These are phyloP conservation scores for Fusarium longipes DNA, from an alignment of 2,329 filamentous ascomycete genomes.

Conservation along the genomic window DNA sequence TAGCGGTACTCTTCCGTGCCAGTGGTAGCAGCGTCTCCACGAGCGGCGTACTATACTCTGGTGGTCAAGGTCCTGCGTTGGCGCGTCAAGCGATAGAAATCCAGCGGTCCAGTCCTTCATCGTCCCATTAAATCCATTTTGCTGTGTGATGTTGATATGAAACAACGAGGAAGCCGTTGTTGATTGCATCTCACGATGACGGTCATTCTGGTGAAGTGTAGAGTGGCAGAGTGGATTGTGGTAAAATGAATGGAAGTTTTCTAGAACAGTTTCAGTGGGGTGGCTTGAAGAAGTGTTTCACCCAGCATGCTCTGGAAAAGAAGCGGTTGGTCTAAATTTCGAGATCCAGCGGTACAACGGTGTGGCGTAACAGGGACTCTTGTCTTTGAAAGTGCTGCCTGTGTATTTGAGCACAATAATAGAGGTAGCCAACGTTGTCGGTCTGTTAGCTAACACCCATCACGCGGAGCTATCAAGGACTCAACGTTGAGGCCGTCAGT, in stretches of 20 bases:
- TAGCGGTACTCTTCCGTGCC: constrained; percentile 30
- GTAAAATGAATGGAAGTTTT: constrained; percentile 42
- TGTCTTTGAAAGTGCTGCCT: background rate
- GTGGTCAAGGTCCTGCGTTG: background rate
- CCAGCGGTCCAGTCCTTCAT: background rate
- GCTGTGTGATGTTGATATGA: background rate
- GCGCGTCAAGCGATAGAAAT: background rate
- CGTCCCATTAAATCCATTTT: background rate
- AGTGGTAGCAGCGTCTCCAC: constrained; percentile 40
- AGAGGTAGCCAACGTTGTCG: constrained; percentile 11
- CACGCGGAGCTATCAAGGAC: constrained; percentile 41
- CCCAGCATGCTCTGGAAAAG: constrained; percentile 28
- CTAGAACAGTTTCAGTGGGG: constrained; percentile 44
- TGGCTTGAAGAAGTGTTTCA: constrained; percentile 42
- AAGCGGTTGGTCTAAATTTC: constrained; percentile 38
- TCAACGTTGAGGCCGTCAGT: constrained; percentile 46
- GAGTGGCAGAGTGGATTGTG: constrained; percentile 32
- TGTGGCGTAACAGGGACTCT: constrained; percentile 34
- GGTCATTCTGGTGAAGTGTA: constrained; percentile 16
- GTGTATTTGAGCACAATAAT: constrained; percentile 29
- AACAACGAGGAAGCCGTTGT: constrained; percentile 12
- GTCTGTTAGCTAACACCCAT: constrained; percentile 24
- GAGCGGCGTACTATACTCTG: constrained; percentile 6
- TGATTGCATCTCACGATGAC: background rate
- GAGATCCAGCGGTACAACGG: constrained; percentile 38